Conservation (phyloP, 345 rosid species). For the Aegle marmelos region DNA sequence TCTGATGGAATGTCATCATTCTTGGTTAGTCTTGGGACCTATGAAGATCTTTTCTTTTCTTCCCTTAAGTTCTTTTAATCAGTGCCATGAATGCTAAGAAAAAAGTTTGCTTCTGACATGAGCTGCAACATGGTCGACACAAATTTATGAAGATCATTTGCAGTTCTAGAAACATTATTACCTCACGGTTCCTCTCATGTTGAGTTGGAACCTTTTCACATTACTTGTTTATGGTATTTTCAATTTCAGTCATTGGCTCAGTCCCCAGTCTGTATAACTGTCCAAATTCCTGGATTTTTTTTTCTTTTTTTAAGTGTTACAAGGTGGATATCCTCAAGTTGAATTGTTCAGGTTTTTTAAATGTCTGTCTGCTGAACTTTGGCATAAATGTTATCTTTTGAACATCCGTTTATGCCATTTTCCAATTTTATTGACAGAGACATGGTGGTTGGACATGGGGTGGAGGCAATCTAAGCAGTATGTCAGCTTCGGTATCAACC, state of each 20-base stretch:
- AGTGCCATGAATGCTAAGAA: not conserved
- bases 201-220: not conserved
- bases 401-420: constrained; percentile 20
- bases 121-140: not conserved
- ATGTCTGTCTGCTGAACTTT: not conserved
- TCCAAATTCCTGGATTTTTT: not conserved
- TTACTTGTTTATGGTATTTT: not conserved
- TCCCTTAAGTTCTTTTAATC: not conserved
- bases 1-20: constrained; percentile 98
- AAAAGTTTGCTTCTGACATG: not conserved
- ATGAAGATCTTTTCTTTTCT: not conserved
- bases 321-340: not conserved
- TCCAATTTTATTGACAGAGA: constrained; percentile 55
- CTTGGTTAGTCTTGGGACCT: constrained; percentile 53
- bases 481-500: constrained; percentile 99
- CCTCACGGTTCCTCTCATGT: not conserved
- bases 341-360: not conserved
- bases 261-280: not conserved
- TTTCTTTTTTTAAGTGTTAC: not conserved
- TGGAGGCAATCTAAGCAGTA: constrained; percentile 97
- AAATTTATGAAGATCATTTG: not conserved
- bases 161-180: not conserved
- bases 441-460: constrained; percentile 99
- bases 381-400: not conserved
- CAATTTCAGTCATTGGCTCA: not conserved